Conservation (phyloP, 2,329 filamentous ascomycete genomes). For the Diaporthe humulicola region DNA sequence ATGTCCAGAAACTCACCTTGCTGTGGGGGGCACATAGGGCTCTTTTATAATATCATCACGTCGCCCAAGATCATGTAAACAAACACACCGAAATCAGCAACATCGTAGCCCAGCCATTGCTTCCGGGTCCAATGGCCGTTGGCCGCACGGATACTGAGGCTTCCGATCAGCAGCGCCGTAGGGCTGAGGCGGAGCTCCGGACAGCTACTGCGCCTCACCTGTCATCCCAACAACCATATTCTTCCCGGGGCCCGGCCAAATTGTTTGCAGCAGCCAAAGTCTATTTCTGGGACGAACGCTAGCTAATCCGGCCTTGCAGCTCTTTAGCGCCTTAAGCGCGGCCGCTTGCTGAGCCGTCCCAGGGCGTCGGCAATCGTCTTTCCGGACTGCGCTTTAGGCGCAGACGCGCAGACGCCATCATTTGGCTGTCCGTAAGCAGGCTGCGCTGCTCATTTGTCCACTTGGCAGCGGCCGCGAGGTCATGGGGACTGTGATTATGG, state of each 20-base stretch:
- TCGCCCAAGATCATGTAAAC: not conserved
- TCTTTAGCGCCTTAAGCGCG: constrained; percentile 33
- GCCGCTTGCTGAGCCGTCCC: constrained; percentile 29
- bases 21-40: not conserved
- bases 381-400: constrained; percentile 21
- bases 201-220: constrained; percentile 27
- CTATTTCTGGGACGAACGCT: constrained; percentile 14
- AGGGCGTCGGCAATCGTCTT: not conserved
- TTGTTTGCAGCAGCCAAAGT: not conserved
- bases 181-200: constrained; percentile 22
- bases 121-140: not conserved
- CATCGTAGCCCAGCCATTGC: not conserved
- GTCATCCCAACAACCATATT: not conserved
- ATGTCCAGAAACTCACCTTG: not conserved
- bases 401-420: constrained; percentile 13
- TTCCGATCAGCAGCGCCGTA: constrained; percentile 20
- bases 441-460: not conserved
- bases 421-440: not conserved
- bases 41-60: constrained; percentile 18
- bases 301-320: not conserved
- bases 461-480: constrained; percentile 17
- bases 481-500: not conserved
- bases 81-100: not conserved
- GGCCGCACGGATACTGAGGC: not conserved
- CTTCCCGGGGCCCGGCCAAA: not conserved